Evolutionary conservation across 768 basidiomycete genomes (phyloP).

Genomic region (Podaxis sp.): DNA sequence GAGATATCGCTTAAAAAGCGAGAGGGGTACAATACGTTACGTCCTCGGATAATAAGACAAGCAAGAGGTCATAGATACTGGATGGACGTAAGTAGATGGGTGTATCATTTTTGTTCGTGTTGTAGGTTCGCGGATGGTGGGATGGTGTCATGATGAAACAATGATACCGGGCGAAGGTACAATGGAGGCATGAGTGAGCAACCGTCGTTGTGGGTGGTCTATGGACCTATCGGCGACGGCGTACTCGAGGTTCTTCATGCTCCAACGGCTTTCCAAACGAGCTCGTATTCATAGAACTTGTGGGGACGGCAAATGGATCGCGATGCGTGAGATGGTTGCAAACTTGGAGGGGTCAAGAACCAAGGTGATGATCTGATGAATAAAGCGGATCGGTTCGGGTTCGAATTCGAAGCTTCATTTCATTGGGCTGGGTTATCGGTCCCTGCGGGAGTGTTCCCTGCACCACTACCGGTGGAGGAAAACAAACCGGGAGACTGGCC

Average conservation of each 20-base stretch:
- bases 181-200: not conserved
- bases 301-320: not conserved
- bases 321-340: not conserved
- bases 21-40: not conserved
- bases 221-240: not conserved
- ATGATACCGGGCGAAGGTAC: not conserved
- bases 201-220: not conserved
- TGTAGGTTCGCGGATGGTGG: not conserved
- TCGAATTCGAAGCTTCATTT: not conserved
- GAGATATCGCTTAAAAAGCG: constrained; percentile 1
- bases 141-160: not conserved
- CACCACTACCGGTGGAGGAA: constrained; percentile 8
- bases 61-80: not conserved
- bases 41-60: not conserved
- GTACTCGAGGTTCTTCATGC: not conserved
- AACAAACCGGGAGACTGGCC: constrained; percentile 12
- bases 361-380: not conserved
- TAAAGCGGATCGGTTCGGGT: not conserved
- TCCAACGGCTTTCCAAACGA: not conserved
- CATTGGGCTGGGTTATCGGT: not conserved
- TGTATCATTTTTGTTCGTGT: not conserved
- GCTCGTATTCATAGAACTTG: not conserved
- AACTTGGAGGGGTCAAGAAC: not conserved
- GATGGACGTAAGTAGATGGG: not conserved
- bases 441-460: constrained; percentile 1